Evolutionary conservation across 225 moss, liverwort and hornwort species (phyloP).

Genomic region (Sphagnum tenellum): DNA sequence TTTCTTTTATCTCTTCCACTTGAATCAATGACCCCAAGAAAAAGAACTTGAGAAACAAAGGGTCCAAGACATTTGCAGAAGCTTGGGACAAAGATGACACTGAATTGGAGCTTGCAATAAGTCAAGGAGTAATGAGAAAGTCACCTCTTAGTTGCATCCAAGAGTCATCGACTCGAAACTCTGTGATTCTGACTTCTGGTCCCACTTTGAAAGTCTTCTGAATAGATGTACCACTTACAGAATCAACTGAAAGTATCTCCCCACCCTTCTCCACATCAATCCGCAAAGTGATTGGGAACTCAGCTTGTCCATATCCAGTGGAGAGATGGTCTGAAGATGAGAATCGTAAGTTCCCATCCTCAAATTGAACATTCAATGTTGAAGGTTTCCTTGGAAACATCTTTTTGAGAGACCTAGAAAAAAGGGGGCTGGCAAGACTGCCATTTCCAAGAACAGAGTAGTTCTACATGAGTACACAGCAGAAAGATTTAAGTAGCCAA

Average conservation of each 20-base stretch:
- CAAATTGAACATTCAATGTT: slow-evolving; percentile 32
- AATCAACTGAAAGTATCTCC: slow-evolving; percentile 27
- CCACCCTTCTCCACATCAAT: slow-evolving; percentile 33
- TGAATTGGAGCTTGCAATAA: too few species aligned
- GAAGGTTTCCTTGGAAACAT: slow-evolving; percentile 23
- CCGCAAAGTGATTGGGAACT: slow-evolving; percentile 32
- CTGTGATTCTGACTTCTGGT: slow-evolving; percentile 33
- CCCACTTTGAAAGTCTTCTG: slow-evolving; percentile 29
- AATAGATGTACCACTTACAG: slow-evolving; percentile 11
- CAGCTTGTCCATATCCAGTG: slow-evolving; percentile 5
- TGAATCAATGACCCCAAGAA: too few species aligned
- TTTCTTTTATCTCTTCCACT: too few species aligned
- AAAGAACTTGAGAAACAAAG: too few species aligned
- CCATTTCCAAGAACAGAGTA: background rate
- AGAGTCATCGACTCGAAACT: slow-evolving; percentile 24
- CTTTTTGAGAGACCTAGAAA: slow-evolving; percentile 26
- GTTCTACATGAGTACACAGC: too few species aligned
- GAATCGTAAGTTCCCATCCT: slow-evolving; percentile 27
- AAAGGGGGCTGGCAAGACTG: slow-evolving; percentile 25
- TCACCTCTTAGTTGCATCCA: slow-evolving; percentile 10
- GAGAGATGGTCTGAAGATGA: slow-evolving; percentile 20
- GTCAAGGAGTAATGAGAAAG: too few species aligned
- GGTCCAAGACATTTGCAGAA: too few species aligned
- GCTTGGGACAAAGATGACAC: too few species aligned
- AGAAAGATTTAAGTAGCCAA: too few species aligned